phyloP scores from a whole-genome alignment of 306 rosid genomes.

The Sphenostylis stenocarpa region DNA sequence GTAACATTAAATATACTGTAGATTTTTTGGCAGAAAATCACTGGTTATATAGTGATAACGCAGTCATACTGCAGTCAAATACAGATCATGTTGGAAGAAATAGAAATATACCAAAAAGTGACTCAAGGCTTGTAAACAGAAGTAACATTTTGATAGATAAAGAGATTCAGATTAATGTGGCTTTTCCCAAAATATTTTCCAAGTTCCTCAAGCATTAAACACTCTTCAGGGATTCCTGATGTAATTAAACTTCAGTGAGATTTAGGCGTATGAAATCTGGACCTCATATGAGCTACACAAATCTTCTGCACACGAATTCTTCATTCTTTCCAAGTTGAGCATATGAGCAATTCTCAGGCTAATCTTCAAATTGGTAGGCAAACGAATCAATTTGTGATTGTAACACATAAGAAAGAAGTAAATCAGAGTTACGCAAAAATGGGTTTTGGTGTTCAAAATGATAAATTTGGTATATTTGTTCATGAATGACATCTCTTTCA shows the following conservation, averaged over 20 bases:
- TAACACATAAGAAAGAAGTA: background rate
- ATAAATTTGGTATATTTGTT: background rate
- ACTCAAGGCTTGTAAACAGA: background rate
- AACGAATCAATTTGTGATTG: background rate
- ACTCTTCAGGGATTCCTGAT: background rate
- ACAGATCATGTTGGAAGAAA: background rate
- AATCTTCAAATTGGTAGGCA: background rate
- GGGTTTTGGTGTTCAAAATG: background rate
- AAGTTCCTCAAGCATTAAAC: background rate
- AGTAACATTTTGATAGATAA: background rate
- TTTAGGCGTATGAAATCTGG: background rate
- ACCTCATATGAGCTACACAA: conserved; percentile 1
- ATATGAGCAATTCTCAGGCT: background rate
- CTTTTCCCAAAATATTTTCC: background rate
- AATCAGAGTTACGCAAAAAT: background rate
- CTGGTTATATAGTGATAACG: too few relatives aligned
- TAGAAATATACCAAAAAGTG: background rate
- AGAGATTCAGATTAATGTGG: conserved; percentile 5
- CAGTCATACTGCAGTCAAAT: too few relatives aligned
- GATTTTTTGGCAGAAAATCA: too few relatives aligned
- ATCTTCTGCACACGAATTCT: background rate
- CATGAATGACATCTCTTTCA: background rate
- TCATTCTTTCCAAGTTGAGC: conserved; percentile 8
- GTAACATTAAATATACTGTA: background rate
- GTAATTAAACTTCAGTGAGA: background rate